phyloP scores from a whole-genome alignment of 768 basidiomycete genomes.

The Boletus eberwhitei region DNA sequence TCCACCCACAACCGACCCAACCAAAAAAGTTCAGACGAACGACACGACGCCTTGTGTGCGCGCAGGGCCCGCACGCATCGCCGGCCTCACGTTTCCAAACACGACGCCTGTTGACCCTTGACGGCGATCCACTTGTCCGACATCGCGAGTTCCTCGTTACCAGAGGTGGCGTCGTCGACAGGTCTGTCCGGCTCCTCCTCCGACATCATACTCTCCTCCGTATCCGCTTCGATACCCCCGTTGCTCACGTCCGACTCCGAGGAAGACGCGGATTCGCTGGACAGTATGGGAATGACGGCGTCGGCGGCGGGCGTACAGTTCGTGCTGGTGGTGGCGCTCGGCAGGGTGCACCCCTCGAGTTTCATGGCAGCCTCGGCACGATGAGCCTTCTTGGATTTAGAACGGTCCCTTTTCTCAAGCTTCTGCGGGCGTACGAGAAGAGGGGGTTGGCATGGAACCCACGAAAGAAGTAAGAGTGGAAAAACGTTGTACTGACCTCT shows the following conservation, averaged over 20 bases:
- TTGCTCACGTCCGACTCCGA: constrained; percentile 61
- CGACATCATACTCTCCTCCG: constrained; percentile 72
- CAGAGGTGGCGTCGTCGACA: constrained; percentile 10
- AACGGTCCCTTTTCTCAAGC: constrained; percentile 52
- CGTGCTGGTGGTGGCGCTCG: constrained; percentile 8
- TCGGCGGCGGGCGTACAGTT: no score
- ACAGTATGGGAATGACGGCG: constrained; percentile 19
- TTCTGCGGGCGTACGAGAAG: constrained; percentile 35
- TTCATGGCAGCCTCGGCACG: constrained; percentile 34
- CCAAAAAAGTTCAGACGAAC: constrained; percentile 13
- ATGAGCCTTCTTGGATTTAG: constrained; percentile 50
- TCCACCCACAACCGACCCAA: neutral
- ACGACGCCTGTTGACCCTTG: constrained; percentile 43
- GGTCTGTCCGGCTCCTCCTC: constrained; percentile 59
- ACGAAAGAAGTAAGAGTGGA: neutral
- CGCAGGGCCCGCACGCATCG: neutral
- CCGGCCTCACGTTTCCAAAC: constrained; percentile 10
- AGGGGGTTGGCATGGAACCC: neutral
- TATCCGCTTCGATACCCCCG: constrained; percentile 65
- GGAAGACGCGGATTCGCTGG: constrained; percentile 39
- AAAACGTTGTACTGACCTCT: constrained; percentile 34
- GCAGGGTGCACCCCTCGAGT: constrained; percentile 18
- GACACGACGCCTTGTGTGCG: neutral
- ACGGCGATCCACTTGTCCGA: constrained; percentile 81
- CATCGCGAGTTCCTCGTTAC: constrained; percentile 35